These are phyloP conservation scores for Arabis hirsuta DNA, from an alignment of 345 rosid genomes.

Conservation along the genomic window DNA sequence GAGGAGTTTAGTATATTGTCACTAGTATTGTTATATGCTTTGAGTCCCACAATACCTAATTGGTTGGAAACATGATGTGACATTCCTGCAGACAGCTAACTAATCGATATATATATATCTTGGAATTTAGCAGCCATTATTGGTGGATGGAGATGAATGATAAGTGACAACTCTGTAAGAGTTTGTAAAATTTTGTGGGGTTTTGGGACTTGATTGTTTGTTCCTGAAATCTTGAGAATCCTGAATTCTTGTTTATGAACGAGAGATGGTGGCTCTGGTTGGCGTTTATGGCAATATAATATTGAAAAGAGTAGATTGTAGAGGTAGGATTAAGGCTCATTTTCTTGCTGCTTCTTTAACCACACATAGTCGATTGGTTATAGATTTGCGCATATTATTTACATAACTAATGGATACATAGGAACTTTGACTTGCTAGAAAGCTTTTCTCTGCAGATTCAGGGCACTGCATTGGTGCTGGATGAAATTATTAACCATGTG, in stretches of 20 bases:
- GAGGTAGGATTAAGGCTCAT: slow-evolving; percentile 8
- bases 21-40: slow-evolving; percentile 47
- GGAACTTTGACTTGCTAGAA: slow-evolving; percentile 15
- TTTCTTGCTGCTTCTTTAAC: slow-evolving; percentile 19
- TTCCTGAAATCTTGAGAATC: slow-evolving; percentile 20
- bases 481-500: slow-evolving; percentile 96
- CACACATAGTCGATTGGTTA: neutral
- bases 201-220: slow-evolving; percentile 22
- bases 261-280: slow-evolving; percentile 11
- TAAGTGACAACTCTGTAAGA: slow-evolving; percentile 40
- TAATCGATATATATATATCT: slow-evolving; percentile 37
- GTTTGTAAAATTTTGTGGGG: slow-evolving; percentile 32
- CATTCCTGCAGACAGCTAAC: slow-evolving; percentile 46
- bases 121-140: slow-evolving; percentile 42
- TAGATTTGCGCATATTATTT: neutral
- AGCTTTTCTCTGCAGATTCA: slow-evolving; percentile 67
- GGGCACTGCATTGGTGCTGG: slow-evolving; percentile 91
- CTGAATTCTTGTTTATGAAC: neutral
- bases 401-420: neutral
- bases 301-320: slow-evolving; percentile 8
- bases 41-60: slow-evolving; percentile 49
- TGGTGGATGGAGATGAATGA: slow-evolving; percentile 39
- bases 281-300: neutral
- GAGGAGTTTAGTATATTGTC: slow-evolving; percentile 46
- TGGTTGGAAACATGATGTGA: slow-evolving; percentile 51